Base-by-base conservation (phyloP, 768 basidiomycete genomes). In the Collybiopsis confluens region DNA sequence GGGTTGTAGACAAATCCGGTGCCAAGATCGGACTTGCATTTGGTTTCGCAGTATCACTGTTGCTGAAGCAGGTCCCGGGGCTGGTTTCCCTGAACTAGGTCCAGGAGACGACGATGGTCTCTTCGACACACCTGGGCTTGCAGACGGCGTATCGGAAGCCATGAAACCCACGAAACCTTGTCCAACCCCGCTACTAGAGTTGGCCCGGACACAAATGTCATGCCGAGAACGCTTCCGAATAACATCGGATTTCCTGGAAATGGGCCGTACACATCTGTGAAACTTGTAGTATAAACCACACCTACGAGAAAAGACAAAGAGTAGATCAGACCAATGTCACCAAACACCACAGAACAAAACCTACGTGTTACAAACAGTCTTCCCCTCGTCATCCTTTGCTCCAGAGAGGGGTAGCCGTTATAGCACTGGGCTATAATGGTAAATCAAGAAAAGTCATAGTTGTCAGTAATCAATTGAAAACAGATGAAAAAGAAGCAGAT, bases 241-340 rank as follows among this genome's bases (percentile, higher is more conserved):
- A 35, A 92, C 84, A 58, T 93, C 91, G 3, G 89, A 91, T 65
- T 92, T 92, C 90, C 92, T 92, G 8, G 88, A 90, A 56, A 92
- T 90, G 1, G 91, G 91, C 21, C 91, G 84, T 1, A 87, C 84
- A 18, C 89, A 85, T 16, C 91, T 90, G 66, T 92, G 89, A 2
- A 92, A 72, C 66, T 92, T 92, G 70, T 89, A 90, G 63, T 92
- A 92, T 6, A 92, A 66, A 4, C 90, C 90, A 58, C 90, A 92
- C 27, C 89, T 91, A 44, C n/a, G 18, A 50, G 53, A 55, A 45
- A 42, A 44, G 56, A 43, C 42, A 45, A 11, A 35, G 45, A 37
- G 45, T 38, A 49, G 30, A 28, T 54, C 42, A 45, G 33, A 52
- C 48, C 58, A 30, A 59, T 49, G n/a, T n/a, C n/a, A n/a, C 50